These are phyloP conservation scores for Ceratobasidium sp. DNA, from an alignment of 1,284 basidiomycete genomes.

Conservation along the genomic window DNA sequence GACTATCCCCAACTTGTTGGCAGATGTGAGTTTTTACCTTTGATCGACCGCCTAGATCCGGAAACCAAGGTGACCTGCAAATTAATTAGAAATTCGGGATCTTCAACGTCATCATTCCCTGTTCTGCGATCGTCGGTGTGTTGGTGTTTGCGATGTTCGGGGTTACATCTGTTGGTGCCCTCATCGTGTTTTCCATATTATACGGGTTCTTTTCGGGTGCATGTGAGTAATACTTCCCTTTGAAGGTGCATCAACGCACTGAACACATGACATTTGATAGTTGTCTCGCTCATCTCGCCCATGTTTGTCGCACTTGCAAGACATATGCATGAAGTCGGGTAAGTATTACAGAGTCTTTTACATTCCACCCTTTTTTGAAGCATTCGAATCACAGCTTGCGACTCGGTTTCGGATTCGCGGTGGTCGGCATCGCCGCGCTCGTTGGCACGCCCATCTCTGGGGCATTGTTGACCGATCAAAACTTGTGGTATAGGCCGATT, in stretches of 20 bases:
- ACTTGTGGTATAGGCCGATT: constrained; percentile 38
- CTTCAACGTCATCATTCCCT: constrained; percentile 43
- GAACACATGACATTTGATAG: not conserved
- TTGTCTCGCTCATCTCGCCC: constrained; percentile 32
- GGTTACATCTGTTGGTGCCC: constrained; percentile 41
- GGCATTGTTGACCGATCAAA: constrained; percentile 27
- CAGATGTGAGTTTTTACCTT: constrained; percentile 16
- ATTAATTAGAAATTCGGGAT: constrained; percentile 42
- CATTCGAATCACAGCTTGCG: not conserved
- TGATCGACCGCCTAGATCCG: not conserved
- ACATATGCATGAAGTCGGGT: constrained; percentile 38
- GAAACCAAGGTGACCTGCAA: not conserved
- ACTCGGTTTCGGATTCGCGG: constrained; percentile 17
- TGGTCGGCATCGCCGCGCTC: constrained; percentile 35
- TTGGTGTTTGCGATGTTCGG: constrained; percentile 48
- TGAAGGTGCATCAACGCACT: not conserved
- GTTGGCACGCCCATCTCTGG: constrained; percentile 41
- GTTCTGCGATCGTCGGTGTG: constrained; percentile 21
- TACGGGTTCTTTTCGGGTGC: constrained; percentile 45
- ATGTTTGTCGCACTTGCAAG: constrained; percentile 30
- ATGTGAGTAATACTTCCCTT: constrained; percentile 8
- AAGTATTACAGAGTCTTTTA: not conserved
- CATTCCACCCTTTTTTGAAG: not conserved
- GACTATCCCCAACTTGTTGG: constrained; percentile 40
- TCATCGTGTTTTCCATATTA: constrained; percentile 29